phyloP scores from a whole-genome alignment of 148 eudicot species.

The Fagopyrum homotropicum region DNA sequence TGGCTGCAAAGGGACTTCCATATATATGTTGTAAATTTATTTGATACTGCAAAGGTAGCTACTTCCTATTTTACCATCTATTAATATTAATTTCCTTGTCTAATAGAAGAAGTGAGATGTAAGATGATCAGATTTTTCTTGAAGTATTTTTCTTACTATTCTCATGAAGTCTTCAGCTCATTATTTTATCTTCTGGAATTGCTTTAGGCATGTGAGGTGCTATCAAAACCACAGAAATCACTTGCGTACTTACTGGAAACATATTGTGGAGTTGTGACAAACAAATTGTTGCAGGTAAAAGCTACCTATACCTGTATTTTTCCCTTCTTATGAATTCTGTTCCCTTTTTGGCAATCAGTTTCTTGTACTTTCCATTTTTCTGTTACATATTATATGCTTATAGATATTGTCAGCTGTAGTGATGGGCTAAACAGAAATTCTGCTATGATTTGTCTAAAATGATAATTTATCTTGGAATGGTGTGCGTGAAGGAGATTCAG shows the following conservation, averaged over 20 bases:
- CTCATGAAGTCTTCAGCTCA: background rate
- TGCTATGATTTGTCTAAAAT: background rate
- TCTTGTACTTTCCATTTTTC: background rate
- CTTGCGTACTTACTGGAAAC: conserved; percentile 86
- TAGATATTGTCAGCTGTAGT: background rate
- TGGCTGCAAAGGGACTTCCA: conserved; percentile 99
- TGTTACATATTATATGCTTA: background rate
- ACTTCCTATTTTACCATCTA: conserved; percentile 7
- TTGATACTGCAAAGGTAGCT: conserved; percentile 93
- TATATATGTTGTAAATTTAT: conserved; percentile 80
- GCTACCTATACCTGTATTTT: background rate
- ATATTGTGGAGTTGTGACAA: conserved; percentile 67
- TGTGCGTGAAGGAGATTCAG: background rate
- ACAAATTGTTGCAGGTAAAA: conserved; percentile 76
- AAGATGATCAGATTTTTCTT: background rate
- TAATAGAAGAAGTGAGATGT: background rate
- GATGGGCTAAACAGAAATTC: background rate
- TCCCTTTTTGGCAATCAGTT: background rate
- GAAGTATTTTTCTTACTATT: background rate
- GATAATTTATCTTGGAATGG: background rate
- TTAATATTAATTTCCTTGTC: background rate
- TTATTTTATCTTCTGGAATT: conserved; percentile 3
- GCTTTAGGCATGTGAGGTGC: conserved; percentile 85
- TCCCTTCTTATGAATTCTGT: background rate
- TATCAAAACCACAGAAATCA: conserved; percentile 91